A percentile compares a stretch with the other conserved stretches of the same genome.
These are phyloP conservation scores for Aureobasidium sp. DNA, from an alignment of 2,329 filamentous ascomycete species.

Conservation along the genomic window DNA sequence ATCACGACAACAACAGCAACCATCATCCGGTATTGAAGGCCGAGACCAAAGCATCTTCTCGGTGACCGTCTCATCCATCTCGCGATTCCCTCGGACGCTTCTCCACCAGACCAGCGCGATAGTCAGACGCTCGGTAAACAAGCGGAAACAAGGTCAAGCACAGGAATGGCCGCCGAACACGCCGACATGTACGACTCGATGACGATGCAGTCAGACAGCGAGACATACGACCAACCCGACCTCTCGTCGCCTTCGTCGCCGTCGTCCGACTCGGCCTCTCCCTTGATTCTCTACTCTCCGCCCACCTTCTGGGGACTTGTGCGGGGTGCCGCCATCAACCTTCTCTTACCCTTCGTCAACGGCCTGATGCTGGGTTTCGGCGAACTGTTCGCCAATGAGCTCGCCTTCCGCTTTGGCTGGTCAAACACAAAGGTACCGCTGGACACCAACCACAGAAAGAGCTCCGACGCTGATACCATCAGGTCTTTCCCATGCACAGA, in stretches of 20 bases:
- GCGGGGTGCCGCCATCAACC: slow-evolving; percentile 86
- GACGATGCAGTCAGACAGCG: slow-evolving; percentile 75
- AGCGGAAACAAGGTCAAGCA: background rate
- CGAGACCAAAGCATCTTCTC: too few species aligned
- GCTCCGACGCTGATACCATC: background rate
- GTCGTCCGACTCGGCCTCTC: slow-evolving; percentile 55
- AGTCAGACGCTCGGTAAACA: background rate
- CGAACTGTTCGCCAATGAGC: slow-evolving; percentile 92
- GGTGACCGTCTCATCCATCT: too few species aligned
- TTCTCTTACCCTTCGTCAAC: slow-evolving; percentile 93
- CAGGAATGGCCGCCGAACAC: slow-evolving; percentile 46
- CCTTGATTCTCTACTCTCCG: slow-evolving; percentile 78
- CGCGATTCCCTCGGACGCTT: too few species aligned
- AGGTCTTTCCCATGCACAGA: slow-evolving; percentile 57
- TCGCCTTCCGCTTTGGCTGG: slow-evolving; percentile 90
- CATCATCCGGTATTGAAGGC: background rate
- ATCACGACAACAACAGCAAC: background rate
- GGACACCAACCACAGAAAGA: background rate
- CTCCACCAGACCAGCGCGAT: background rate
- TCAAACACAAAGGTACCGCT: slow-evolving; percentile 75
- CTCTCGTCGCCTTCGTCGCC: slow-evolving; percentile 57
- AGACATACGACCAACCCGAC: slow-evolving; percentile 62
- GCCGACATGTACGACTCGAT: slow-evolving; percentile 62
- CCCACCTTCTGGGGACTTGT: slow-evolving; percentile 81
- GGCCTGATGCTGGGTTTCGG: slow-evolving; percentile 98